Base-by-base conservation (phyloP, 768 basidiomycete species). In the Sporobolomyces pararoseus region DNA sequence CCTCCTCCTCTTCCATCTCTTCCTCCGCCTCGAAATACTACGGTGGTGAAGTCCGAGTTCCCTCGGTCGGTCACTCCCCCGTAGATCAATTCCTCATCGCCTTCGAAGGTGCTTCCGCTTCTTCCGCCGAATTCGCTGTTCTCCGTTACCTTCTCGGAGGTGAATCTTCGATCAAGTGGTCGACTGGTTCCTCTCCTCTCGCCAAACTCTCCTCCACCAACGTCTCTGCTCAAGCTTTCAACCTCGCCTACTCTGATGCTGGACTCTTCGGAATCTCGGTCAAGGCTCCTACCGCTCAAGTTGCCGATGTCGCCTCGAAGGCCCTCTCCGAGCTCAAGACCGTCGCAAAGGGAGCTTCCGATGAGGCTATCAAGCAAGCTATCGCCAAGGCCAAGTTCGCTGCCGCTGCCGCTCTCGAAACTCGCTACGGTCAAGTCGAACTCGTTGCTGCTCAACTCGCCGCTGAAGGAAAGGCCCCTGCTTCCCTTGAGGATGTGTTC, bases 201-300 rank as follows among this genome's bases (percentile, higher is more conserved):
- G 81, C 88, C 14, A 80, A 85, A 62, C 80, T 81, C 59, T 78
- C 88, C 27, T 86, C 87, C n/a, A 77, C 78, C 65, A 84, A 85
- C 50, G 82, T 88, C 2, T 84, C 84, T 31, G 89, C 89, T 64
- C 84, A 88, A 78, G 80, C 88, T 16, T 86, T 96, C 62, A 85
- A 90, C 77, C 83, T 93, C 17, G 87, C 89, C 19, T 98, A 98
- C 82, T 90, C 92, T 21, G 95, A 98, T 78, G 94, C 92, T 5
- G 83, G 88, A 10, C 84, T 99, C 59, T 86, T 95, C 68, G 93
- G 93, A 67, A 80, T 96, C 65, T 80, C 91, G 62, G 82, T 97
- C 42, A 86, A 89, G 78, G 91, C 86, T 9, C 79, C 82, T 44
- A 88, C 87, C 29, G 78, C 84, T 2, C 82, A 83, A 51, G 85